Evolutionary conservation across 495 filamentous ascomycete species (phyloP).

Genomic region (Lasiosphaeria hispida): DNA sequence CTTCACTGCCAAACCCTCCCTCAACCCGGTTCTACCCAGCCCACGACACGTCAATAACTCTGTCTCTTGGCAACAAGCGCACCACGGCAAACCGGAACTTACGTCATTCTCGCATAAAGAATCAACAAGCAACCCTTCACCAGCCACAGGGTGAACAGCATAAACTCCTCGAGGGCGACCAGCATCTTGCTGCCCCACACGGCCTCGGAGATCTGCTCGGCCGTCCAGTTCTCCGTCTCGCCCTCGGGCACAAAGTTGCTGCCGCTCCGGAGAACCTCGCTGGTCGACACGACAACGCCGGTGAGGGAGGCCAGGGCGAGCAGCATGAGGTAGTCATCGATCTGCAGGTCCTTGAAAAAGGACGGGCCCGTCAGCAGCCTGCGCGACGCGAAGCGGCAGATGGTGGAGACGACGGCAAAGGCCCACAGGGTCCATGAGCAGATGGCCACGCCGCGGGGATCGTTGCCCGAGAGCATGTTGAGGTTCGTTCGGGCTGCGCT

Average conservation of each 20-base stretch:
- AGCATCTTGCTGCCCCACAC: slow-evolving; percentile 39
- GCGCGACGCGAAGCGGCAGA: slow-evolving; percentile 9
- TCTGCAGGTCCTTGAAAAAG: slow-evolving; percentile 11
- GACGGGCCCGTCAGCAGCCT: not conserved
- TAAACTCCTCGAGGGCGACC: slow-evolving; percentile 38
- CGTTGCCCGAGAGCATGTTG: too few relatives aligned
- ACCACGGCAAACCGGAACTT: not conserved
- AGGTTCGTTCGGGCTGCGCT: too few relatives aligned
- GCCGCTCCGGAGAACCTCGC: slow-evolving; percentile 18
- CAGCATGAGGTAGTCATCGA: slow-evolving; percentile 23
- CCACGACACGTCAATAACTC: not conserved
- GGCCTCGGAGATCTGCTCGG: slow-evolving; percentile 25
- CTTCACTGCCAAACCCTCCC: slow-evolving; percentile 10
- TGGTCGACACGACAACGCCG: not conserved
- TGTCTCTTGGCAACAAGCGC: not conserved
- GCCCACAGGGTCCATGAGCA: slow-evolving; percentile 8
- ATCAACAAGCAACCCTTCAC: slow-evolving; percentile 21
- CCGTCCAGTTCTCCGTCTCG: slow-evolving; percentile 27
- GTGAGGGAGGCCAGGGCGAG: slow-evolving; percentile 2
- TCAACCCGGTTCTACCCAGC: not conserved
- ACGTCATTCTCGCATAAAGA: slow-evolving; percentile 20
- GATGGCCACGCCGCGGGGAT: not conserved
- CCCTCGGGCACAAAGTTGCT: slow-evolving; percentile 36
- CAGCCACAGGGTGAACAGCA: slow-evolving; percentile 14
- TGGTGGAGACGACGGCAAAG: not conserved